A percentile compares a stretch with the other conserved stretches of the same genome.
Conservation (phyloP, 495 filamentous ascomycete species). For the Aspergillus olivimuriae region DNA sequence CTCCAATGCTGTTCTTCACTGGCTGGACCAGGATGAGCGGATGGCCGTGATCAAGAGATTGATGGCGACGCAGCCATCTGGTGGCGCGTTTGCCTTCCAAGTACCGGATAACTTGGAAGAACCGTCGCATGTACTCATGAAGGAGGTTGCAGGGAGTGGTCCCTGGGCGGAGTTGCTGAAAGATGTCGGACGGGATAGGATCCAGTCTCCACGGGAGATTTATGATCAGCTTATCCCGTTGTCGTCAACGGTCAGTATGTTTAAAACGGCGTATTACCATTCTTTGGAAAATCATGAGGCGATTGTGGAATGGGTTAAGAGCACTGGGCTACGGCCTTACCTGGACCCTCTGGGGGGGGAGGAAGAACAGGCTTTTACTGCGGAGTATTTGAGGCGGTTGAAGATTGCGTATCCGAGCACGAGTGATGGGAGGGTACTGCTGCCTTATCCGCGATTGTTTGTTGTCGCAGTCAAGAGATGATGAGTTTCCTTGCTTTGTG, state of each 20-base stretch:
- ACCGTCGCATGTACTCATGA: constrained; percentile 44
- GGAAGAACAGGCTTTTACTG: constrained; percentile 33
- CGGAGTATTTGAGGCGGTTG: constrained; percentile 33
- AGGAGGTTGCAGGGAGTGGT: constrained; percentile 31
- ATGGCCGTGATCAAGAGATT: constrained; percentile 36
- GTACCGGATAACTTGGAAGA: constrained; percentile 47
- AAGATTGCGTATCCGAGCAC: constrained; percentile 28
- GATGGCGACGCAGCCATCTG: constrained; percentile 28
- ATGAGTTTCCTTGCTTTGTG: no score
- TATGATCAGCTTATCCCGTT: constrained; percentile 42
- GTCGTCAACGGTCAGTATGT: constrained; percentile 37
- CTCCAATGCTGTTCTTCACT: constrained; percentile 51
- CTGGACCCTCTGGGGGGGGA: constrained; percentile 31
- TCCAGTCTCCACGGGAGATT: constrained; percentile 38
- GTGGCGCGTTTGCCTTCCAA: constrained; percentile 48
- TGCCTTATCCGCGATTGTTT: constrained; percentile 43
- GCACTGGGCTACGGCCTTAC: constrained; percentile 47
- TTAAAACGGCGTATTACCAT: constrained; percentile 48
- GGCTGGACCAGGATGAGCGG: constrained; percentile 37
- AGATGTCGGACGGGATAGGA: constrained; percentile 36
- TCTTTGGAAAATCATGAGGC: constrained; percentile 36
- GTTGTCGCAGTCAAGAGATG: constrained; percentile 36
- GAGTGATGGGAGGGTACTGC: constrained; percentile 39
- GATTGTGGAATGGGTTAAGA: constrained; percentile 53
- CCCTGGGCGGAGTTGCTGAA: constrained; percentile 31